Percentiles rank a stretch among this genome's conserved stretches.
These are phyloP conservation scores for Oxytropis ochrocephala DNA, from an alignment of 306 rosid species.

Conservation along the genomic window DNA sequence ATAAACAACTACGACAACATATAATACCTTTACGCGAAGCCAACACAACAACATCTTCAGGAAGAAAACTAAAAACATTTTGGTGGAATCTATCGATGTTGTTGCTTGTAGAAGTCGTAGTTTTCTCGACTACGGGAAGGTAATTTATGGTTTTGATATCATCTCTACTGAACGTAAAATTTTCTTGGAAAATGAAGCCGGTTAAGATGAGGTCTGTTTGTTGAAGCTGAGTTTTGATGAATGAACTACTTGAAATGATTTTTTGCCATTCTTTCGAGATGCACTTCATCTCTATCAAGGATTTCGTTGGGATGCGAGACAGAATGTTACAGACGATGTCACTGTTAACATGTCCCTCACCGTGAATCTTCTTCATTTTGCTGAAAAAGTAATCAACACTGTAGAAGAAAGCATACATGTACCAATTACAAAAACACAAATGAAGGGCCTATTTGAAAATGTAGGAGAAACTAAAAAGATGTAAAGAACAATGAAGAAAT, in stretches of 20 bases:
- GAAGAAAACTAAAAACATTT: constrained; percentile 36
- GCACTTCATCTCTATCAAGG: constrained; percentile 31
- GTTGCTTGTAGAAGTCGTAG: no score
- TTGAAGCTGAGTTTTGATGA: constrained; percentile 34
- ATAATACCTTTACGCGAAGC: constrained; percentile 48
- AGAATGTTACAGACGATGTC: constrained; percentile 34
- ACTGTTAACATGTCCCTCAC: neutral
- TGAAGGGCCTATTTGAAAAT: no score
- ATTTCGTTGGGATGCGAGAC: constrained; percentile 28
- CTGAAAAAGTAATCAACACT: constrained; percentile 7
- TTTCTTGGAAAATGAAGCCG: constrained; percentile 46
- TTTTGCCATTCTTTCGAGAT: constrained; percentile 38
- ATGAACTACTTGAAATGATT: constrained; percentile 34
- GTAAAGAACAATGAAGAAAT: no score
- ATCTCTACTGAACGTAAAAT: constrained; percentile 16
- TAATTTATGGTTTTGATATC: constrained; percentile 36
- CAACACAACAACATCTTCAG: constrained; percentile 43
- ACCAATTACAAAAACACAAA: no score
- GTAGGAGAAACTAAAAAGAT: no score
- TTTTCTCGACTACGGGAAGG: constrained; percentile 8
- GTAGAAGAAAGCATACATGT: no score
- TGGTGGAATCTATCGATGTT: no score
- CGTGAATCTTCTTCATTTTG: constrained; percentile 1
- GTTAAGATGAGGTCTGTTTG: constrained; percentile 17
- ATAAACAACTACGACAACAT: constrained; percentile 49